phyloP scores from a whole-genome alignment of 257 asterid species.

The Paraleonurus japonicus region DNA sequence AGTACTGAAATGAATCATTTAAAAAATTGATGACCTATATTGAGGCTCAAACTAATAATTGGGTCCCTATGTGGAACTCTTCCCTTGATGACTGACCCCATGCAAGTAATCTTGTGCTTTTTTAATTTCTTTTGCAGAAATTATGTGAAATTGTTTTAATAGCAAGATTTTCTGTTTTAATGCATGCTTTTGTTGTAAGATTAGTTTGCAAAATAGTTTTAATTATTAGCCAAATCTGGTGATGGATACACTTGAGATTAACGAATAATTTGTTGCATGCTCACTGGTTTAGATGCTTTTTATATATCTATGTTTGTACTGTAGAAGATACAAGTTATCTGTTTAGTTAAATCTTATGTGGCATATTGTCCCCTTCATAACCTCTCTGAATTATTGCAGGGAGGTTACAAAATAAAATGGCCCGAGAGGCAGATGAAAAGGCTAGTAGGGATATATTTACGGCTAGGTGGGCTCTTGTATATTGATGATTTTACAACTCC shows the following conservation, averaged over 20 bases:
- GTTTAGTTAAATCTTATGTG: background rate
- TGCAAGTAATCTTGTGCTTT: background rate
- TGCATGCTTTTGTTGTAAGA: background rate
- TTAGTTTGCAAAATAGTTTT: background rate
- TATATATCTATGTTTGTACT: background rate
- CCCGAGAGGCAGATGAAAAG: conserved; percentile 83
- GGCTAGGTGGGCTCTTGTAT: conserved; percentile 53
- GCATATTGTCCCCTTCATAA: background rate
- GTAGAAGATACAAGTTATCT: background rate
- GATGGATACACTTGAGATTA: background rate
- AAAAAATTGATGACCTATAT: too few relatives aligned
- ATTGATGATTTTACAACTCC: conserved; percentile 16
- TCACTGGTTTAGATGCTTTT: background rate
- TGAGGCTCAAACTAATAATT: too few relatives aligned
- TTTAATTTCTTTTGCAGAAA: background rate
- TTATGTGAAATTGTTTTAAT: background rate
- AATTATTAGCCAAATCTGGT: background rate
- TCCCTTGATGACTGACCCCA: background rate
- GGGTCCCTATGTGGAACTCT: too few relatives aligned
- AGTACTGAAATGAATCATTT: too few relatives aligned
- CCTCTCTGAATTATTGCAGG: conserved; percentile 45
- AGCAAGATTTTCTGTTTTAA: background rate
- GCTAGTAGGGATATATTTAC: conserved; percentile 84
- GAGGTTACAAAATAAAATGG: conserved; percentile 64
- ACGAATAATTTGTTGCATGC: background rate